Evolutionary conservation across 345 rosid genomes (phyloP), one percentile per base, ranked within the genome.

Genomic region (Heritiera fomes): DNA sequence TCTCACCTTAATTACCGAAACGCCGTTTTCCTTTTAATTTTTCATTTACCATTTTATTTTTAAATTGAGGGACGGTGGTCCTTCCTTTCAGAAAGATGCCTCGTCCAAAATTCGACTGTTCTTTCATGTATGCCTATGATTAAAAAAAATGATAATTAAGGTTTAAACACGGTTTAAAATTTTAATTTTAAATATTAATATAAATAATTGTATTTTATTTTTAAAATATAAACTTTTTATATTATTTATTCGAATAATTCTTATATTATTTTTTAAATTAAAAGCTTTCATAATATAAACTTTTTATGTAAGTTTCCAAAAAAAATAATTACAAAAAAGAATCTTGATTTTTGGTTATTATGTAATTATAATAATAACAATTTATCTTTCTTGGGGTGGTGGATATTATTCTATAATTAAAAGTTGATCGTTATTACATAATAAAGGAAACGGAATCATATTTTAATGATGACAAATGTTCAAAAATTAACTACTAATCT

Each of bases 1-100:
- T 28, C 28, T 78, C 13, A 1, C 3, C n/a, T 7, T 62, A 63
- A 69, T 64, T 81, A 75, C 80, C 20, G 1, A 68, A 68, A 17
- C 66, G 32, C 77, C 83, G 62, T 55, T 74, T 49, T 53, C 4
- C 0, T 41, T 41, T 41, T 4, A 41, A 41, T 41, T 34, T 34
- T 34, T 34, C 3, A 34, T 34, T 34, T 34, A 34, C 38, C 38
- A 34, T 34, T 34, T 55, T 77, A n/a, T 49, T 53, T 41, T 41
- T 41, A 41, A 41, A 3, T 41, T 41, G 43, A 5, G 6, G 6
- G 43, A 41, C 7, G 56, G 17, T 50, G 43, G 60, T 71, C 60
- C 45, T 13, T 30, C 15, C 7, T 15, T 15, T 60, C 60, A 15
- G 4, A 50, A 10, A 4, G 75, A 71, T 32, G 52, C 15, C 32